Evolutionary conservation across 208 protist species (phyloP).

Genomic region (Strigomonas culicis): DNA sequence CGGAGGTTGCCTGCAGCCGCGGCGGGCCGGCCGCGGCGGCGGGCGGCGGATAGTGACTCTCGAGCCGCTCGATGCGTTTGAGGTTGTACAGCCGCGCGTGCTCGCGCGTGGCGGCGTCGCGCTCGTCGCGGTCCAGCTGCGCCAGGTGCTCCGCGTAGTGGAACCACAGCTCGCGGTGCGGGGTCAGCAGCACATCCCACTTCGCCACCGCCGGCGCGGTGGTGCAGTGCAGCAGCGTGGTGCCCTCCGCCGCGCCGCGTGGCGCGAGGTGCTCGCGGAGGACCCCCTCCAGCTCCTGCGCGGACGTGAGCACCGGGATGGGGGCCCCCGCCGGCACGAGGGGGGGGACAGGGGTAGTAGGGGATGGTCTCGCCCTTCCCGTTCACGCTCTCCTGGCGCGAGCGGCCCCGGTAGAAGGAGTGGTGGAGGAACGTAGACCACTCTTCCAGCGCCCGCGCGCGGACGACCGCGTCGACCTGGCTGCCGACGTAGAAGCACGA

Average conservation of each 20-base stretch:
- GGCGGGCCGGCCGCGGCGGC: neutral
- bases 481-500: neutral
- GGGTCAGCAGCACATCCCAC: too few relatives aligned
- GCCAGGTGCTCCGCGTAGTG: too few relatives aligned
- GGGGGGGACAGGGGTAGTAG: neutral
- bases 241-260: too few relatives aligned
- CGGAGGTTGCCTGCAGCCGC: neutral
- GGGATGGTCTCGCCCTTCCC: neutral
- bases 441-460: neutral
- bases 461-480: neutral
- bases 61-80: too few relatives aligned
- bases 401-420: slow-evolving; percentile 15
- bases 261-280: too few relatives aligned
- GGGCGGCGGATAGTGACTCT: too few relatives aligned
- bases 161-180: too few relatives aligned
- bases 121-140: too few relatives aligned
- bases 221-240: too few relatives aligned
- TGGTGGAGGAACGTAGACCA: slow-evolving; percentile 9
- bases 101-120: too few relatives aligned
- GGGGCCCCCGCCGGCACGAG: neutral
- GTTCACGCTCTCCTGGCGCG: neutral
- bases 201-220: too few relatives aligned
- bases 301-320: neutral
- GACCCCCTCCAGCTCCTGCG: neutral
- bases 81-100: too few relatives aligned